These are phyloP conservation scores for Nitzschia palea DNA, from an alignment of 108 stramenopile genomes.

Conservation along the genomic window DNA sequence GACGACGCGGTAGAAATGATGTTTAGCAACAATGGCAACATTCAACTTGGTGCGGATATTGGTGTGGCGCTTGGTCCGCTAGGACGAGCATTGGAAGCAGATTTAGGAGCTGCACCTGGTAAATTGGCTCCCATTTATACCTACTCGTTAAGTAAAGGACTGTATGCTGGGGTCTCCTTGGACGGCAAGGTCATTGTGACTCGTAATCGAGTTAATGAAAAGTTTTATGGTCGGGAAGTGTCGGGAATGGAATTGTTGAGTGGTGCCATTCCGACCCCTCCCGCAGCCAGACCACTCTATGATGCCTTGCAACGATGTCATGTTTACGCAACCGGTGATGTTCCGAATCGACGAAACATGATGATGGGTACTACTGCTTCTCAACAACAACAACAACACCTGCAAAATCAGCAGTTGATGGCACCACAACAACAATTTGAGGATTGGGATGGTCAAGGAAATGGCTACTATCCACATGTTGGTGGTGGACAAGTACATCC, in stretches of 20 bases:
- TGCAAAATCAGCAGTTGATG: slow-evolving; percentile 2
- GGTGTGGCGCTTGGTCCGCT: slow-evolving; percentile 94
- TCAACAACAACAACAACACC: slow-evolving; percentile 2
- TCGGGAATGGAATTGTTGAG: slow-evolving; percentile 60
- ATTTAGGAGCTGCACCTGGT: slow-evolving; percentile 64
- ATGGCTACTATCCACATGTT: background rate
- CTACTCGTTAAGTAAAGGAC: slow-evolving; percentile 88
- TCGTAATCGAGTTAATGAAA: slow-evolving; percentile 91
- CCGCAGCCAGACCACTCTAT: slow-evolving; percentile 88
- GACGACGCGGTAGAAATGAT: slow-evolving; percentile 88
- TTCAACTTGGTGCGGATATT: slow-evolving; percentile 95
- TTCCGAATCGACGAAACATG: slow-evolving; percentile 4
- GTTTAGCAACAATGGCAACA: slow-evolving; percentile 61
- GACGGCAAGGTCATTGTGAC: slow-evolving; percentile 87
- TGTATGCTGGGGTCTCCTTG: slow-evolving; percentile 93
- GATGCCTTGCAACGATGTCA: slow-evolving; percentile 84
- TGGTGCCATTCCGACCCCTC: slow-evolving; percentile 73
- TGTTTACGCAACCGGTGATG: slow-evolving; percentile 57
- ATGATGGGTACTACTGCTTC: background rate
- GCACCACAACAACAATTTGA: background rate
- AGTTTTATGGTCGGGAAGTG: slow-evolving; percentile 89
- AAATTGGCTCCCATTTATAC: slow-evolving; percentile 89
- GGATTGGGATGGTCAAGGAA: background rate
- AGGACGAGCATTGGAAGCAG: slow-evolving; percentile 88
- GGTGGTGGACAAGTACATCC: slow-evolving; percentile 7